Evolutionary conservation across 228 moss, liverwort and hornwort genomes (phyloP), one percentile per base, ranked within the genome.

Genomic region (Sphagnum magellanicum): DNA sequence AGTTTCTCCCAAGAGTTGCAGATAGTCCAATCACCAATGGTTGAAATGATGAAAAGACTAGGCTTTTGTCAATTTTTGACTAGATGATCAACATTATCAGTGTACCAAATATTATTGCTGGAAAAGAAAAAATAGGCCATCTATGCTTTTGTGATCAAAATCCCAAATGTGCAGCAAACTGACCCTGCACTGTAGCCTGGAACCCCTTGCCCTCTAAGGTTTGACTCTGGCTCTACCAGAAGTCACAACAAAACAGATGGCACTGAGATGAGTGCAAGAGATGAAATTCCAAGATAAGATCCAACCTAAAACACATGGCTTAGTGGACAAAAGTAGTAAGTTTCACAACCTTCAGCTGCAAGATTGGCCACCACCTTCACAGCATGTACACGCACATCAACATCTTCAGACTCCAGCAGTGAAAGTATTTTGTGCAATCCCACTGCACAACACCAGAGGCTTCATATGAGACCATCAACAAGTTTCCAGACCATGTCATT

Each of bases 351-450:
- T 88, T 98, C 98, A 69, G 98, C 98, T 70, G 98, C 98, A 52
- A 98, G 94, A 77, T 98, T 98, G 50, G 98, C 98, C 73, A 98
- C 94, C 50, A 98, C 98, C 79, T 98, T 98, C 61, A 94, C 94
- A 65, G 94, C 92, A 77, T 98, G 94, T 16, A 94, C 91, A 50
- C 94, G 94, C 15, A 94, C 94, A 78, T 98, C 98, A 52, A 94
- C 92, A 71, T 98, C 94, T 70, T 98, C 93, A 46, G 98, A 98
- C 76, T 94, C 98, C 77, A 98, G 78, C 71, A 98, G 81, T 12
- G 98, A 94, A 63, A 98, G 83, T 72, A 98, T 94, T 75, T 98
- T 98, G 85, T 94, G 98, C 78, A 98, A 83, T 60, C 98, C 94
- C 57, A 89, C 89, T 84, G 81, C 59, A 72, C 75, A 32, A 32